These are phyloP conservation scores for Panellus pusillus DNA, from an alignment of 768 basidiomycete species.

Conservation along the genomic window DNA sequence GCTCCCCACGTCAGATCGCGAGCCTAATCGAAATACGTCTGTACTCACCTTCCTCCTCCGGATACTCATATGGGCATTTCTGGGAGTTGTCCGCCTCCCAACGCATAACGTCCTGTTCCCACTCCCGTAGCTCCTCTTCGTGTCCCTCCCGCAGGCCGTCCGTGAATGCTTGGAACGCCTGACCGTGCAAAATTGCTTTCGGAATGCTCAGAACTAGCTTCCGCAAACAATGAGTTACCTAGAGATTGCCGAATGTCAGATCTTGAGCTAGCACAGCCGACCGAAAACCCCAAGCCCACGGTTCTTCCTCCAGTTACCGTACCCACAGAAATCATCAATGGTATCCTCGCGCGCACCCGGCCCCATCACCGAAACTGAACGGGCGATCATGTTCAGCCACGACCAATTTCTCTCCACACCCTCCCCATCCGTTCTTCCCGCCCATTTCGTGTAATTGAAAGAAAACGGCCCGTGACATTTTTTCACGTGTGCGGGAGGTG, in stretches of 20 bases:
- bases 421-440: slow-evolving; percentile 35
- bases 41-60: too few relatives aligned
- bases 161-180: neutral
- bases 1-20: too few relatives aligned
- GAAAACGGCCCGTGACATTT: slow-evolving; percentile 22
- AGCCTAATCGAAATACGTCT: too few relatives aligned
- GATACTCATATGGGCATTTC: neutral
- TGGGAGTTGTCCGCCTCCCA: slow-evolving; percentile 17
- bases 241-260: too few relatives aligned
- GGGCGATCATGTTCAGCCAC: slow-evolving; percentile 15
- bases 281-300: slow-evolving; percentile 11
- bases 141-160: neutral
- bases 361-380: neutral
- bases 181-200: neutral
- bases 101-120: neutral
- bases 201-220: neutral
- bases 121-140: neutral
- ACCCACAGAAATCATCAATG: slow-evolving; percentile 25
- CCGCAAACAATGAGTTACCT: neutral
- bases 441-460: slow-evolving; percentile 27
- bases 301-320: slow-evolving; percentile 25
- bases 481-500: too few relatives aligned
- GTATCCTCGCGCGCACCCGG: slow-evolving; percentile 24
- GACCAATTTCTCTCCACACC: slow-evolving; percentile 35
- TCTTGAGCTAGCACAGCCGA: too few relatives aligned